Evolutionary conservation across 352 stramenopile genomes (phyloP).

Genomic region (Globisporangium sylvaticum): DNA sequence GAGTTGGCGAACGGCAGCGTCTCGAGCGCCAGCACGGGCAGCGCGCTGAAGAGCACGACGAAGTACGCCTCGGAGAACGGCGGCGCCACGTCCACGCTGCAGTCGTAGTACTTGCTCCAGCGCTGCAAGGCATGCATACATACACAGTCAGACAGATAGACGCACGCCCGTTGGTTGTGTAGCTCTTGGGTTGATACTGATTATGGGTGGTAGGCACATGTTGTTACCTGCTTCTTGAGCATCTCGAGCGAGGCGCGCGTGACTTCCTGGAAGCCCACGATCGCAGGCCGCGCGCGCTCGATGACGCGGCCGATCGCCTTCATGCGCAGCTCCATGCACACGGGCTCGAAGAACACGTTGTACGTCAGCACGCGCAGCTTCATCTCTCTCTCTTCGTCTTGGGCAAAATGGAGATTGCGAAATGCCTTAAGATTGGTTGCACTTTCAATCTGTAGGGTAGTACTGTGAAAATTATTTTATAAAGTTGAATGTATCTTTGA

Average conservation of each 20-base stretch:
- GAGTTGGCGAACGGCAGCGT: slow-evolving; percentile 67
- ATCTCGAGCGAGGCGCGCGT: slow-evolving; percentile 57
- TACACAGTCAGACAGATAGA: background rate
- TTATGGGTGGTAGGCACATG: background rate
- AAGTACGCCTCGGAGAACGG: slow-evolving; percentile 76
- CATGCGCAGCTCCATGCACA: slow-evolving; percentile 57
- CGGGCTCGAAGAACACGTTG: slow-evolving; percentile 75
- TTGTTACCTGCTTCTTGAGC: slow-evolving; percentile 34
- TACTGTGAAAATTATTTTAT: too few species aligned
- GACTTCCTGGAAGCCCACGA: slow-evolving; percentile 78
- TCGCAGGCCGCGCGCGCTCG: slow-evolving; percentile 42
- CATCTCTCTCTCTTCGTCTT: slow-evolving; percentile 17
- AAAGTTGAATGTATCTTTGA: background rate
- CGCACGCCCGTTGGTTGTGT: background rate
- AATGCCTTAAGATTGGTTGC: too few species aligned
- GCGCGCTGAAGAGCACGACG: slow-evolving; percentile 69
- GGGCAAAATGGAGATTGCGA: too few species aligned
- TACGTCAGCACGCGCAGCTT: slow-evolving; percentile 68
- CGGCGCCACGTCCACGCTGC: slow-evolving; percentile 59
- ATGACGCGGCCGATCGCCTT: slow-evolving; percentile 50
- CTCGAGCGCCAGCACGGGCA: slow-evolving; percentile 57
- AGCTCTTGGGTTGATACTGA: background rate
- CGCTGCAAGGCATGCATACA: slow-evolving; percentile 16
- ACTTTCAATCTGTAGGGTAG: too few species aligned
- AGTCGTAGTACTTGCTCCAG: slow-evolving; percentile 76